These are phyloP conservation scores for Schizophyllum amplum DNA, from an alignment of 1,284 basidiomycete genomes.

Conservation along the genomic window DNA sequence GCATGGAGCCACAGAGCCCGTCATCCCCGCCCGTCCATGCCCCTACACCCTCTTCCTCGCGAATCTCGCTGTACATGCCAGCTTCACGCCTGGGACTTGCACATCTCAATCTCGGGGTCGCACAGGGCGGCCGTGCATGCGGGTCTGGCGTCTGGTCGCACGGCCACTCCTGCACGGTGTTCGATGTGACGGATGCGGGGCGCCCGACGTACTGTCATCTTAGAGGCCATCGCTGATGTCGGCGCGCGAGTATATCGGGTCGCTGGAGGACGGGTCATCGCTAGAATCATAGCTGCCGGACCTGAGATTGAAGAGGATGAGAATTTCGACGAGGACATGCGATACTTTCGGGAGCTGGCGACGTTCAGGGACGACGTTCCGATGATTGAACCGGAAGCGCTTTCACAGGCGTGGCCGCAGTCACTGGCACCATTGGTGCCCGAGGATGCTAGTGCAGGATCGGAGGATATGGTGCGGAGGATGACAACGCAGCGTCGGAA, in stretches of 20 bases:
- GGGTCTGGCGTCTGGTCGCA: not conserved
- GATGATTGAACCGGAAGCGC: constrained; percentile 15
- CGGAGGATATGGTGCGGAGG: not conserved
- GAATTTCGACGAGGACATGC: constrained; percentile 4
- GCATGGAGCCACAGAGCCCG: not conserved
- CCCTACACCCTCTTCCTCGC: constrained; percentile 23
- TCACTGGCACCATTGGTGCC: too few species aligned
- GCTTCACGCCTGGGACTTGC: constrained; percentile 10
- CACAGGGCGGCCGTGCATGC: not conserved
- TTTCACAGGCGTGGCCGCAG: constrained; percentile 22
- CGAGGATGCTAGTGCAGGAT: constrained; percentile 12
- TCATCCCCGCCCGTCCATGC: constrained; percentile 10
- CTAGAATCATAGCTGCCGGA: too few species aligned
- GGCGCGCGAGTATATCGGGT: too few species aligned
- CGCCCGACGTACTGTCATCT: not conserved
- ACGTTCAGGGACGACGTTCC: constrained; percentile 11
- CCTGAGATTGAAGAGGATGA: not conserved
- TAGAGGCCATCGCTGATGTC: too few species aligned
- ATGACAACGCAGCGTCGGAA: not conserved
- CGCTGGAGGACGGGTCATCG: too few species aligned
- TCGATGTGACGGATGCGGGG: constrained; percentile 21
- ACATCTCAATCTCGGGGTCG: not conserved
- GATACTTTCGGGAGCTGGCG: constrained; percentile 10
- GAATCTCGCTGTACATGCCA: constrained; percentile 15
- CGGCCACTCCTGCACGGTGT: constrained; percentile 19